These are phyloP conservation scores for Chrysoporthe puriensis DNA, from an alignment of 2,329 filamentous ascomycete genomes.

Conservation along the genomic window DNA sequence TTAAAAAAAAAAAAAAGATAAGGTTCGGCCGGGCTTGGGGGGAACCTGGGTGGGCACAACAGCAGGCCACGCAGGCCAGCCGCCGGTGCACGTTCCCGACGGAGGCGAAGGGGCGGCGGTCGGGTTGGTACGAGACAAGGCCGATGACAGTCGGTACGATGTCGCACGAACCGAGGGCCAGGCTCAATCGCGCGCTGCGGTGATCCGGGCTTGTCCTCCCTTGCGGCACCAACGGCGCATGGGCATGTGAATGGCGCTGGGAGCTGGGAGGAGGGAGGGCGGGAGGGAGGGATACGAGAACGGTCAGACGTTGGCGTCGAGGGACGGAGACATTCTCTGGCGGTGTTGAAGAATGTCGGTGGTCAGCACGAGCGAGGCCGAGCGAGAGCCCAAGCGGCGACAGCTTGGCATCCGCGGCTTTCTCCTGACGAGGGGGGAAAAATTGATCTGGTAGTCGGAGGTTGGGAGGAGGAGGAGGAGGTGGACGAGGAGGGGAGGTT, in stretches of 20 bases:
- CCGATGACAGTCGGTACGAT: conserved; percentile 19
- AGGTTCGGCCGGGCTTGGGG: neutral
- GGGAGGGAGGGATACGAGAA: neutral
- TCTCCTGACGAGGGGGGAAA: conserved; percentile 2
- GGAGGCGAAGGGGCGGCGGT: neutral
- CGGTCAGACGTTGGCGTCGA: neutral
- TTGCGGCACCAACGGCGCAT: conserved; percentile 22
- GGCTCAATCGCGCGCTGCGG: conserved; percentile 20
- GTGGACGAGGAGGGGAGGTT: conserved; percentile 14
- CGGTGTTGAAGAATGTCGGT: neutral
- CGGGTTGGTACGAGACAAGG: conserved; percentile 17
- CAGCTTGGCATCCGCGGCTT: neutral
- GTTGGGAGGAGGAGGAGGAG: no score
- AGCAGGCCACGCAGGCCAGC: conserved; percentile 27
- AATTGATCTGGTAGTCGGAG: neutral
- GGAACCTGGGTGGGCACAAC: neutral
- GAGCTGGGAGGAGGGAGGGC: neutral
- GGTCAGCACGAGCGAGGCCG: neutral
- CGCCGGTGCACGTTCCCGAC: conserved; percentile 24
- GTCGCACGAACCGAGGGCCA: conserved; percentile 28
- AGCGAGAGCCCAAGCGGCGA: neutral
- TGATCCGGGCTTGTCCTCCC: conserved; percentile 25
- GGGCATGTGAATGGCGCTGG: conserved; percentile 18
- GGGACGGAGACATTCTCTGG: conserved; percentile 14
- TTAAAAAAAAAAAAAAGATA: neutral